Evolutionary conservation across 78 protist genomes (phyloP).

Genomic region (Creolimax fragrantissima): DNA sequence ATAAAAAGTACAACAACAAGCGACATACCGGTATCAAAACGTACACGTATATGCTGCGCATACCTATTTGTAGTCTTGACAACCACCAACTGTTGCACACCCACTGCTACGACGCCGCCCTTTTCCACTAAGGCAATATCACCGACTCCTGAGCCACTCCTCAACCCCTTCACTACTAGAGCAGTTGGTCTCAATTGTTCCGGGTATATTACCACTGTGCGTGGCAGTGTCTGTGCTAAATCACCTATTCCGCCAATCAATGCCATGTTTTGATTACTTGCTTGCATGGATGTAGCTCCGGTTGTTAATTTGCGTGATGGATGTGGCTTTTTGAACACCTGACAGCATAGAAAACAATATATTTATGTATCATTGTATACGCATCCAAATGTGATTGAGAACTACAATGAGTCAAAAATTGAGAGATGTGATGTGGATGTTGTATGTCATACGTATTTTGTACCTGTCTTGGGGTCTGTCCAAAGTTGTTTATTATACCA

Average conservation of each 20-base stretch:
- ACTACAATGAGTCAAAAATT: no score
- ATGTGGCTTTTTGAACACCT: constrained; percentile 19
- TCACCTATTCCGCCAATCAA: no score
- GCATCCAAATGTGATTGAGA: no score
- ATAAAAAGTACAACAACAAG: no score
- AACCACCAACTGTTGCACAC: background rate
- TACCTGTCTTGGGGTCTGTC: constrained; percentile 94
- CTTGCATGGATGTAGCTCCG: background rate
- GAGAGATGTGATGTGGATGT: no score
- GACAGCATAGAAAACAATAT: no score
- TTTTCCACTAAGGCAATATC: background rate
- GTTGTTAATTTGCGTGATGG: background rate
- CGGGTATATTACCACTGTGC: background rate
- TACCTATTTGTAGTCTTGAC: background rate
- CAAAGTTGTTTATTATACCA: constrained; percentile 68
- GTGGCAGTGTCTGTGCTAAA: background rate
- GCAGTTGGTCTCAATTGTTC: background rate
- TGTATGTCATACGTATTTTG: no score
- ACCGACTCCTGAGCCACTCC: background rate
- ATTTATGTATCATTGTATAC: no score
- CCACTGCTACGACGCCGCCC: background rate
- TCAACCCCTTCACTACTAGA: background rate
- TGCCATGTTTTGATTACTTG: background rate
- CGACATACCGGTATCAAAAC: no score
- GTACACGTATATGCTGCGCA: no score